Conservation (phyloP, 805 yeast genomes). For the Kodamaea jinghongensis region DNA sequence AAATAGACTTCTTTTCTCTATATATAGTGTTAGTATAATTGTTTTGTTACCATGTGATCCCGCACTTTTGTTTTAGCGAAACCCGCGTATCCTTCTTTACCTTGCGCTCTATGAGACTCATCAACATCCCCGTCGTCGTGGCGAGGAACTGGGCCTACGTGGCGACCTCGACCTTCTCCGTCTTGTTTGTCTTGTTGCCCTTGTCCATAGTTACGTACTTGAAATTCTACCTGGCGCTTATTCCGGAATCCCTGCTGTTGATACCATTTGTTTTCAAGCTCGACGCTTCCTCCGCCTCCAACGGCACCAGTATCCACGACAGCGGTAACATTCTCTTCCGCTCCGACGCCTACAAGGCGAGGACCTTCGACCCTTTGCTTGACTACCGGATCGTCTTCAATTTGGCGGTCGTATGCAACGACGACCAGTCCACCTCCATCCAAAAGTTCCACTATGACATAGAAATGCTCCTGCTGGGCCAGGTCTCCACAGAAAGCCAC, state of each 20-base stretch:
- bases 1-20: slow-evolving; percentile 5
- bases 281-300: not conserved
- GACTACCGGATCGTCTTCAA: slow-evolving; percentile 20
- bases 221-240: slow-evolving; percentile 32
- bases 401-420: slow-evolving; percentile 24
- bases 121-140: slow-evolving; percentile 17
- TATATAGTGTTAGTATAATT: slow-evolving; percentile 3
- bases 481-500: slow-evolving; percentile 6
- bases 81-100: too few relatives aligned
- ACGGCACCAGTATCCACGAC: not conserved
- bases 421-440: slow-evolving; percentile 15
- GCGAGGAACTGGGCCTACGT: slow-evolving; percentile 26
- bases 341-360: not conserved
- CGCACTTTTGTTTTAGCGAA: too few relatives aligned
- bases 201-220: slow-evolving; percentile 33
- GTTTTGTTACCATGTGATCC: too few relatives aligned
- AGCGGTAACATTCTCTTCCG: slow-evolving; percentile 5
- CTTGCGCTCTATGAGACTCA: not conserved
- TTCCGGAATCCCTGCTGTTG: slow-evolving; percentile 23
- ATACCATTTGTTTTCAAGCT: slow-evolving; percentile 16
- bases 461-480: not conserved
- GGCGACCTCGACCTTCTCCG: slow-evolving; percentile 15
- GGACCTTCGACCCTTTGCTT: slow-evolving; percentile 15
- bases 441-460: slow-evolving; percentile 12
- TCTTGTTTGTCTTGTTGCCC: slow-evolving; percentile 32